Percentiles rank a stretch among this genome's conserved stretches.
Evolutionary conservation across 805 yeast species (phyloP).

Genomic region (Candida tallmaniae): DNA sequence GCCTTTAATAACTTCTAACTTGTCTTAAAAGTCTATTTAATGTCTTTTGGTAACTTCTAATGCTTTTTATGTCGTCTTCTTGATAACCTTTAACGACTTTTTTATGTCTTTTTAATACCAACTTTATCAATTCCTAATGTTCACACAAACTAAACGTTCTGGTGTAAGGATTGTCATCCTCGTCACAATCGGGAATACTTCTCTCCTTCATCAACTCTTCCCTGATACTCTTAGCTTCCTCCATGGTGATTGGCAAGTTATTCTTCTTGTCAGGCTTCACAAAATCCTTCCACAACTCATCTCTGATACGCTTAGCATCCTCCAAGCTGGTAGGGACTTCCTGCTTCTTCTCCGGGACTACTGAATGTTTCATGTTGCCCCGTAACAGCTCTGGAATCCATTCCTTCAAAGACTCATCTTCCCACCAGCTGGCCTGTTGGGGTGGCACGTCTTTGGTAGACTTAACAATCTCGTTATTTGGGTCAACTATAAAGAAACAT

Average conservation of each 20-base stretch:
- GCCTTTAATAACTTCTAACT: too few relatives aligned
- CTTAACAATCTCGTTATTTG: slow-evolving; percentile 22
- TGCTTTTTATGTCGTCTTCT: too few relatives aligned
- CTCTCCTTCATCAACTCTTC: slow-evolving; percentile 31
- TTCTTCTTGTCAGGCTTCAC: too few relatives aligned
- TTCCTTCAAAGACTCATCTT: too few relatives aligned
- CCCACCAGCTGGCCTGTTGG: slow-evolving; percentile 34
- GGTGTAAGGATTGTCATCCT: slow-evolving; percentile 13
- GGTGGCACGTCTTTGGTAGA: slow-evolving; percentile 33
- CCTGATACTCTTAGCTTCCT: slow-evolving; percentile 21
- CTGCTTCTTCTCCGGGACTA: too few relatives aligned
- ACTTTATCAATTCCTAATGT: too few relatives aligned
- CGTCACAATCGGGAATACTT: slow-evolving; percentile 9
- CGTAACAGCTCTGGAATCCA: slow-evolving; percentile 34
- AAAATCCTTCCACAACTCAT: too few relatives aligned
- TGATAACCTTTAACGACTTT: too few relatives aligned
- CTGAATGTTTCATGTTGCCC: slow-evolving; percentile 11
- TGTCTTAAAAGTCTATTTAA: too few relatives aligned
- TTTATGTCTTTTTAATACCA: too few relatives aligned
- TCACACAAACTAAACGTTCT: slow-evolving; percentile 31
- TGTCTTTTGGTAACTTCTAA: too few relatives aligned
- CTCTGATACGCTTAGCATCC: slow-evolving; percentile 21
- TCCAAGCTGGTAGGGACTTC: slow-evolving; percentile 4
- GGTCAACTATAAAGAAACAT: slow-evolving; percentile 37
- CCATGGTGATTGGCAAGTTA: slow-evolving; percentile 3